A percentile compares a stretch with the other conserved stretches of the same genome.
These are phyloP conservation scores for Bacterosira constricta DNA, from an alignment of 108 stramenopile genomes.

Conservation along the genomic window DNA sequence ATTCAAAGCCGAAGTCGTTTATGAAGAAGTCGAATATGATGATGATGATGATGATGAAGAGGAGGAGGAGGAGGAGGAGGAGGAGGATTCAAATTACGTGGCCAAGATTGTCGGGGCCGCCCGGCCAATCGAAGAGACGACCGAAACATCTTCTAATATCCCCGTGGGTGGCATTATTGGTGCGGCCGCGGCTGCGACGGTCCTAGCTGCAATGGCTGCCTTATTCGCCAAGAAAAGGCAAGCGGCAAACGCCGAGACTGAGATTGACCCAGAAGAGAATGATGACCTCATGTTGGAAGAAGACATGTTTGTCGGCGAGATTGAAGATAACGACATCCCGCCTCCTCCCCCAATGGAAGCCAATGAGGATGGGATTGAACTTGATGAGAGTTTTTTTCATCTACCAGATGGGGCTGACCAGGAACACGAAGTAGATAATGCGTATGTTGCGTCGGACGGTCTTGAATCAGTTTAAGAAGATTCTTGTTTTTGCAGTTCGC, in stretches of 20 bases:
- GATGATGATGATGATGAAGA: background rate
- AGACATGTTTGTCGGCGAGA: background rate
- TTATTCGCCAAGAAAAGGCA: background rate
- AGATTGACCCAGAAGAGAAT: conserved; percentile 6
- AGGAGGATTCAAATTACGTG: background rate
- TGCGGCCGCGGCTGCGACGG: background rate
- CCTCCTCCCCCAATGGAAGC: conserved; percentile 4
- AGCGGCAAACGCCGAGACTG: background rate
- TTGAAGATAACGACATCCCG: background rate
- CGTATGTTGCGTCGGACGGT: background rate
- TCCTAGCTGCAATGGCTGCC: background rate
- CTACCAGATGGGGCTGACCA: background rate
- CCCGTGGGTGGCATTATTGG: background rate
- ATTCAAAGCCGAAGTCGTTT: background rate
- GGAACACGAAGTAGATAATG: too few species aligned
- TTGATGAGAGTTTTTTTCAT: background rate
- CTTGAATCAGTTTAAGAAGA: background rate
- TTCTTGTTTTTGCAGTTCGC: too few species aligned
- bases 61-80: background rate
- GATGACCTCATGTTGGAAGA: conserved; percentile 2
- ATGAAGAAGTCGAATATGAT: background rate
- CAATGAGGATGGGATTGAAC: conserved; percentile 8
- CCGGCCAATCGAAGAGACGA: background rate
- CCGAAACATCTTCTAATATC: background rate
- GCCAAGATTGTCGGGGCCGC: background rate